Percentiles rank a stretch among this genome's conserved stretches.
These are phyloP conservation scores for Penicillium bialowiezense DNA, from an alignment of 495 filamentous ascomycete species.

Conservation along the genomic window DNA sequence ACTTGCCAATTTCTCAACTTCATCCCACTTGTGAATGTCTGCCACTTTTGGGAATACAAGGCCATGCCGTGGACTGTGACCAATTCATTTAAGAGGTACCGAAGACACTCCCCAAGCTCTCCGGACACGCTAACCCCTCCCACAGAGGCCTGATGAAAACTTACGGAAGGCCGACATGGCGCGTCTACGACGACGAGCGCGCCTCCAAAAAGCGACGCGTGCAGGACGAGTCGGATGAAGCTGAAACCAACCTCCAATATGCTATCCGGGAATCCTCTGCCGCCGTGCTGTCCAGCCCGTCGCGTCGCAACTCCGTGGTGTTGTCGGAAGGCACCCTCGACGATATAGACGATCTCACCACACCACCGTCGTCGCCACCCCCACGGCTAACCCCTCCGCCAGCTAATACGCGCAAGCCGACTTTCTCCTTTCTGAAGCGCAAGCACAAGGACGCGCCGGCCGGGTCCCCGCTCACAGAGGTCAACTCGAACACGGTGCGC, in stretches of 20 bases:
- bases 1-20: conserved; percentile 11
- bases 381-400: conserved; percentile 54
- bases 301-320: conserved; percentile 45
- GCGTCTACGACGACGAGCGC: conserved; percentile 48
- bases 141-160: conserved; percentile 52
- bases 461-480: conserved; percentile 46
- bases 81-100: conserved; percentile 56
- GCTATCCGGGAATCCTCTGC: conserved; percentile 49
- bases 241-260: conserved; percentile 46
- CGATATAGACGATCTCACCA: conserved; percentile 45
- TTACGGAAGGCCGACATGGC: conserved; percentile 49
- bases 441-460: conserved; percentile 42
- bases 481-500: conserved; percentile 50
- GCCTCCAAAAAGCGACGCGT: conserved; percentile 50
- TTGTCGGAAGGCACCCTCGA: conserved; percentile 46
- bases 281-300: conserved; percentile 49
- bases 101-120: no score
- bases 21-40: conserved; percentile 17
- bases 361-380: conserved; percentile 53
- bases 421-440: conserved; percentile 53
- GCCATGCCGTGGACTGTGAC: conserved; percentile 57
- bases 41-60: conserved; percentile 15
- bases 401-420: conserved; percentile 53
- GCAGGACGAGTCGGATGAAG: conserved; percentile 42
- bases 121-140: background rate